phyloP scores from a whole-genome alignment of 2,329 filamentous ascomycete species.

The Trichoderma aggressivum region DNA sequence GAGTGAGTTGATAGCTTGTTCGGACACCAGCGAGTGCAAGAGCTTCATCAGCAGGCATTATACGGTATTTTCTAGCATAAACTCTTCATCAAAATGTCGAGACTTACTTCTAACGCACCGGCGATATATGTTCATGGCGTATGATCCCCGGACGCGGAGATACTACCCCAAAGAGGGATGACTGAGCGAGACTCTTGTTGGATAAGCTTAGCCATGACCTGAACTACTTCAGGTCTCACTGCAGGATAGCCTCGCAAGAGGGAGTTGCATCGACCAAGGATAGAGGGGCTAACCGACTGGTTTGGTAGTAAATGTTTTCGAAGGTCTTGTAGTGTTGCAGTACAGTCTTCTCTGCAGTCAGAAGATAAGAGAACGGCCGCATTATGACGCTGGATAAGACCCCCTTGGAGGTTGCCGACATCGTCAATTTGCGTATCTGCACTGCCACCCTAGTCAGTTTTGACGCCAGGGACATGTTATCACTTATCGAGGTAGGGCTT shows the following conservation, averaged over 20 bases:
- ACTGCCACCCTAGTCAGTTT: background rate
- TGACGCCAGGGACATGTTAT: background rate
- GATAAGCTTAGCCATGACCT: background rate
- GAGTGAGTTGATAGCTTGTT: background rate
- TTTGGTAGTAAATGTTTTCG: background rate
- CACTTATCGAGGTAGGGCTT: background rate
- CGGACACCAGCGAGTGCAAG: background rate
- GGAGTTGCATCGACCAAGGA: background rate
- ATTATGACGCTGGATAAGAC: background rate
- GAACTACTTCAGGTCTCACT: background rate
- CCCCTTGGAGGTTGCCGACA: too few species aligned
- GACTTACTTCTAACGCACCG: background rate
- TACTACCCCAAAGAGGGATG: background rate
- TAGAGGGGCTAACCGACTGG: background rate
- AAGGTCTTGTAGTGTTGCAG: background rate
- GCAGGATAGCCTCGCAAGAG: background rate
- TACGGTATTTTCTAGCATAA: background rate
- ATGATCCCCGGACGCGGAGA: background rate
- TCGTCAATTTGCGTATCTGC: background rate
- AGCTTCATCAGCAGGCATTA: background rate
- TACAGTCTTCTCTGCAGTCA: background rate
- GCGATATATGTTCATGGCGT: background rate
- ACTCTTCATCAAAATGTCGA: background rate
- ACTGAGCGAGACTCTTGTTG: background rate
- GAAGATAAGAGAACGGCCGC: background rate